A percentile compares a stretch with the other conserved stretches of the same genome.
These are phyloP conservation scores for Alternaria hordeiaustralica DNA, from an alignment of 2,329 filamentous ascomycete genomes.

Conservation along the genomic window DNA sequence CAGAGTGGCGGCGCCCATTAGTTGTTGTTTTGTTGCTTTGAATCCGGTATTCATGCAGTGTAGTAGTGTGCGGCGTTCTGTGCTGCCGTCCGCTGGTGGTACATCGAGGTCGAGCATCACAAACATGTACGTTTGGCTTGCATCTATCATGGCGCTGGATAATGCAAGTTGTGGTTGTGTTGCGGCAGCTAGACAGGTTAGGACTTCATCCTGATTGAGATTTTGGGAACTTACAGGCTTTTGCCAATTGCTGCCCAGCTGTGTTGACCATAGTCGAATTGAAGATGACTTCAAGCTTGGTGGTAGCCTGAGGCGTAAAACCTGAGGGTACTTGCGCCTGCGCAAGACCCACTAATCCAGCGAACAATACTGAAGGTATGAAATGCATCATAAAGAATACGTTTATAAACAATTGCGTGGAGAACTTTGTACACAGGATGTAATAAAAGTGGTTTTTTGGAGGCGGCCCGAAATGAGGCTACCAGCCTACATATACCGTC, in stretches of 20 bases:
- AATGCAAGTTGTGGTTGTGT: conserved; percentile 39
- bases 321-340: conserved; percentile 43
- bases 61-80: conserved; percentile 38
- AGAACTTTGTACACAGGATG: background rate
- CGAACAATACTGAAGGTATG: conserved; percentile 29
- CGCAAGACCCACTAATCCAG: conserved; percentile 29
- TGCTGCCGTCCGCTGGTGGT: conserved; percentile 29
- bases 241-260: conserved; percentile 37
- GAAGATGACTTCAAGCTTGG: conserved; percentile 41
- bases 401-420: background rate
- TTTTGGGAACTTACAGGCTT: conserved; percentile 29
- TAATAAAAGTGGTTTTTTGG: background rate
- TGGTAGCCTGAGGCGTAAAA: conserved; percentile 37
- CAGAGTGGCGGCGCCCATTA: conserved; percentile 26
- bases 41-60: conserved; percentile 45
- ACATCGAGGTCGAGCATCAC: conserved; percentile 48
- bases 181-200: conserved; percentile 31
- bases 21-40: conserved; percentile 39
- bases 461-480: conserved; percentile 1
- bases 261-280: conserved; percentile 38
- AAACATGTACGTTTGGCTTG: conserved; percentile 39
- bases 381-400: conserved; percentile 28
- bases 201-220: background rate
- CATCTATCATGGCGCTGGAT: conserved; percentile 17
- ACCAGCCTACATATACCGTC: conserved; percentile 18